Percentiles rank a stretch among this genome's conserved stretches.
phyloP scores from a whole-genome alignment of 1,284 basidiomycete species.

The Malassezia obtusa region DNA sequence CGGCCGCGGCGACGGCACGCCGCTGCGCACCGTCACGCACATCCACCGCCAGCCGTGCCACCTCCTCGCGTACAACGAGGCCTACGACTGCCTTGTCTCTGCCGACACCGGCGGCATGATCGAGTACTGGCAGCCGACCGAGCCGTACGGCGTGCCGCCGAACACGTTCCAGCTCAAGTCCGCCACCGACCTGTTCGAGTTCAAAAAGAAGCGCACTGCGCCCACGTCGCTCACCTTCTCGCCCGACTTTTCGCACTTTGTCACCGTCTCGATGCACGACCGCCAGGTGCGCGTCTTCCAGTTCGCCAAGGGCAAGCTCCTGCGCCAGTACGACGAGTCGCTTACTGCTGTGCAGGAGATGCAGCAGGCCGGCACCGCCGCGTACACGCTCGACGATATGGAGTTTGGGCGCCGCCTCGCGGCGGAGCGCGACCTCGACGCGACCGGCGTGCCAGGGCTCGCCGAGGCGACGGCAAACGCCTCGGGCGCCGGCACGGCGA shows the following conservation, averaged over 20 bases:
- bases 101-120: conserved; percentile 89
- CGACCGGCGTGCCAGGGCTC: conserved; percentile 52
- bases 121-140: conserved; percentile 91
- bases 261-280: conserved; percentile 81
- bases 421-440: conserved; percentile 78
- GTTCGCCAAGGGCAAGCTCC: conserved; percentile 78
- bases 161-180: conserved; percentile 85
- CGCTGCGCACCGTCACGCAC: conserved; percentile 63
- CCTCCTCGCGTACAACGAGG: conserved; percentile 82
- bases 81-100: conserved; percentile 81
- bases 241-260: conserved; percentile 75
- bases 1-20: conserved; percentile 69
- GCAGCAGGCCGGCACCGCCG: conserved; percentile 63
- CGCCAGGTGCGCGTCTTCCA: conserved; percentile 88
- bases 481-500: conserved; percentile 27
- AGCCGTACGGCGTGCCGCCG: conserved; percentile 61
- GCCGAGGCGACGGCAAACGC: conserved; percentile 50
- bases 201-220: conserved; percentile 81
- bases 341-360: conserved; percentile 85
- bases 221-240: conserved; percentile 85
- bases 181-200: conserved; percentile 88
- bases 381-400: conserved; percentile 93
- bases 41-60: conserved; percentile 81
- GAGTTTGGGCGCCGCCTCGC: conserved; percentile 95
- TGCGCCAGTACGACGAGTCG: conserved; percentile 88